Evolutionary conservation across 2,329 filamentous ascomycete genomes (phyloP), one percentile per base, ranked within the genome.

Genomic region (Blumeriella jaapii): DNA sequence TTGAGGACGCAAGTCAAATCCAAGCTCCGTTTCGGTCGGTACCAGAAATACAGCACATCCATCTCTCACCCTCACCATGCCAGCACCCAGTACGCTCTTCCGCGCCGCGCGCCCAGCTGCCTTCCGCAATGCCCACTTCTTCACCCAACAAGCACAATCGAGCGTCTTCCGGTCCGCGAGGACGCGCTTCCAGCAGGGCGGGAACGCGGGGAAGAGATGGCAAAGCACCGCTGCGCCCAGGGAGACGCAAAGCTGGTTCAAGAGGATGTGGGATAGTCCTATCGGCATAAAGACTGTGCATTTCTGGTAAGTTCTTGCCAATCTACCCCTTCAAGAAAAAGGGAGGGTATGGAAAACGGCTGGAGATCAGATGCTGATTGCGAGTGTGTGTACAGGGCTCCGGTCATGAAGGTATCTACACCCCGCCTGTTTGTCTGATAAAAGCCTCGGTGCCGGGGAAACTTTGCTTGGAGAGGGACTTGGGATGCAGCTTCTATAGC

Each of bases 261-360:
- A 79, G 67, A 77, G 77, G 61, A 74, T 93, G 69, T 86, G 79
- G 80, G 75, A 84, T 60, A 85, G 80, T 60, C 81, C 82, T 44
- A 62, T 87, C 46, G 83, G 83, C 33, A 51, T 87, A 51, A 86
- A 86, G 78, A 98, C 91, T 44, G 91, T 98, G 54, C 91, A 98
- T 63, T 98, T 98, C 67, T 98, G 91, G 89, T 89, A 67, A 47
- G 69, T 55, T n/a, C n/a, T n/a, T n/a, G n/a, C n/a, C 41, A 7
- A 11, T 14, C 6, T 31, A 24, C 7, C n/a, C n/a, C n/a, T n/a
- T n/a, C n/a, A n/a, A n/a, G n/a, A n/a, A n/a, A n/a, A n/a, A n/a
- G n/a, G n/a, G n/a, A n/a, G n/a, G n/a, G n/a, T n/a, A n/a, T n/a
- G n/a, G n/a, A n/a, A n/a, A n/a, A n/a, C n/a, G n/a, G n/a, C n/a